These are phyloP conservation scores for Naematelia encephala DNA, from an alignment of 768 basidiomycete genomes.

Conservation along the genomic window DNA sequence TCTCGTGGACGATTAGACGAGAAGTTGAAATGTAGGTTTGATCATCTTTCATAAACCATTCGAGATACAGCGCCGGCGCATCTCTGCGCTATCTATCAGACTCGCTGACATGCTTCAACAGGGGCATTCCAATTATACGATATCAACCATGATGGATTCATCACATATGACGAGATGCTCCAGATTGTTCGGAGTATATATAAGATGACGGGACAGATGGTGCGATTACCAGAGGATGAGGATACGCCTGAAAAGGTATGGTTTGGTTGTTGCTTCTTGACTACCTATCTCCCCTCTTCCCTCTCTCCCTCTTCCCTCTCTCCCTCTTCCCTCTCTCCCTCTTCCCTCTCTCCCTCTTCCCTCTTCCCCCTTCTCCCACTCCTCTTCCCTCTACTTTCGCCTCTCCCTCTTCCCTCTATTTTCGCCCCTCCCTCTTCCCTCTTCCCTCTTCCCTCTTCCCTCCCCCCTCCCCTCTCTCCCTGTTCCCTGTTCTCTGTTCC, in stretches of 20 bases:
- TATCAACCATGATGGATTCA: constrained; percentile 95
- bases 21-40: constrained; percentile 87
- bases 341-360: neutral
- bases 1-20: constrained; percentile 90
- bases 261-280: neutral
- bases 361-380: constrained; percentile 8
- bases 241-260: constrained; percentile 97
- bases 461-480: neutral
- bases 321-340: neutral
- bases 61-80: too few relatives aligned
- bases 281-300: neutral
- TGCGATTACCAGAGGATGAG: constrained; percentile 94
- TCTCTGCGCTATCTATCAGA: too few relatives aligned
- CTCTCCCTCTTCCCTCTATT: constrained; percentile 2
- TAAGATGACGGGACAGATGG: constrained; percentile 99
- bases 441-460: neutral
- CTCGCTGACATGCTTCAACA: too few relatives aligned
- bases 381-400: constrained; percentile 14
- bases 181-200: constrained; percentile 97
- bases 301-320: neutral
- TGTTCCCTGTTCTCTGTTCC: neutral
- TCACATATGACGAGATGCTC: constrained; percentile 99
- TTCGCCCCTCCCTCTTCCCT: neutral
- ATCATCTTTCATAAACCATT: too few relatives aligned
- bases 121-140: constrained; percentile 99